These are phyloP conservation scores for Fagopyrum esculentum DNA, from an alignment of 148 eudicot genomes.

Conservation along the genomic window DNA sequence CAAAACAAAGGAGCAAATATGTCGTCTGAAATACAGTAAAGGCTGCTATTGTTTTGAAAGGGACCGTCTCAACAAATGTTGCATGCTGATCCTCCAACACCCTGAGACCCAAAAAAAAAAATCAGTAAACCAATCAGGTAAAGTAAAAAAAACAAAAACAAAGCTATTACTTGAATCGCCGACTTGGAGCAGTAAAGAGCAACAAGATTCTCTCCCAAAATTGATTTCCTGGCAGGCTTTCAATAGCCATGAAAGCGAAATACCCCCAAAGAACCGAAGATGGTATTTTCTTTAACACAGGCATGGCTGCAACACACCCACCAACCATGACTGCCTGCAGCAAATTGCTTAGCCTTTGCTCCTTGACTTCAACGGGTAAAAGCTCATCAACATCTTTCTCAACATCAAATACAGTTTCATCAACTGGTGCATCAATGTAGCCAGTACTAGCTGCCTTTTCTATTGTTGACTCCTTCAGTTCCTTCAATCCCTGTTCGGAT, in stretches of 20 bases:
- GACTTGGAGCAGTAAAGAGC: conserved; percentile 91
- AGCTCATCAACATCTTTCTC: conserved; percentile 92
- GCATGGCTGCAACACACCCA: conserved; percentile 94
- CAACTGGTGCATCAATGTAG: conserved; percentile 75
- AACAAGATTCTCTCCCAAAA: conserved; percentile 89
- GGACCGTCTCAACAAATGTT: conserved; percentile 86
- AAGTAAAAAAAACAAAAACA: not conserved
- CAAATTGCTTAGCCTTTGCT: conserved; percentile 91
- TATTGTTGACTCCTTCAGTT: conserved; percentile 84
- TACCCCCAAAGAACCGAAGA: conserved; percentile 99
- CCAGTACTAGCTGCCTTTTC: conserved; percentile 66
- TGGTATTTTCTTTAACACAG: conserved; percentile 83
- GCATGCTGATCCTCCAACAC: conserved; percentile 81
- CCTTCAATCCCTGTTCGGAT: conserved; percentile 69
- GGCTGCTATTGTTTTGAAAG: conserved; percentile 65
- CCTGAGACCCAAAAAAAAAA: conserved; percentile 28
- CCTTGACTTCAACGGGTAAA: conserved; percentile 91
- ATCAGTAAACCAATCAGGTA: not conserved
- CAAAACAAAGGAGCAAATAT: conserved; percentile 82
- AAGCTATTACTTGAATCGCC: conserved; percentile 70
- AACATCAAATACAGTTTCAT: conserved; percentile 84
- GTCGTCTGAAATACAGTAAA: conserved; percentile 84
- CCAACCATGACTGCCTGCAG: conserved; percentile 88
- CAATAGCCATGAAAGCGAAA: conserved; percentile 98
- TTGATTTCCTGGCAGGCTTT: conserved; percentile 98